Evolutionary conservation across 768 basidiomycete species (phyloP).

Genomic region (Lentinula edodes): DNA sequence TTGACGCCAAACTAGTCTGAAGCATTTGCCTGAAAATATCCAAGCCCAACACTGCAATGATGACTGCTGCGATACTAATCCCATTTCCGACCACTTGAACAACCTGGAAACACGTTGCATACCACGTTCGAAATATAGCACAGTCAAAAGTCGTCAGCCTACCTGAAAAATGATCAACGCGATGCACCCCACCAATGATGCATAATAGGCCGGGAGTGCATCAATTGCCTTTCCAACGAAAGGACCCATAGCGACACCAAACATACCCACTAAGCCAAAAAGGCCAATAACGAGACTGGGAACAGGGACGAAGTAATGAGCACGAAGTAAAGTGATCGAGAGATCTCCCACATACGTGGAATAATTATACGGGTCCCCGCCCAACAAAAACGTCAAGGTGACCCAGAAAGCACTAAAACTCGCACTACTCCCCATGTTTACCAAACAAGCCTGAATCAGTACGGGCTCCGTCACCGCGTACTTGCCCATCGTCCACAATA

Average conservation of each 20-base stretch:
- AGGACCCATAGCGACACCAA: constrained; percentile 44
- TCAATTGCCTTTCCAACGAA: constrained; percentile 48
- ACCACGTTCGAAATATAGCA: too few species aligned
- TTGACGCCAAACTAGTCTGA: constrained; percentile 38
- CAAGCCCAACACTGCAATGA: constrained; percentile 44
- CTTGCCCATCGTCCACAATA: constrained; percentile 73
- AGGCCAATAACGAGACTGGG: constrained; percentile 45
- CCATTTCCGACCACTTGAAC: constrained; percentile 40
- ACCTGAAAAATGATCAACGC: constrained; percentile 30
- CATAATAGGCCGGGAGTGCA: constrained; percentile 47
- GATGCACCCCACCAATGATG: constrained; percentile 37
- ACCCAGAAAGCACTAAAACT: constrained; percentile 63
- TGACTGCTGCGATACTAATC: constrained; percentile 42
- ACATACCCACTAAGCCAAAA: constrained; percentile 45
- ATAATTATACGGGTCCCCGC: constrained; percentile 69
- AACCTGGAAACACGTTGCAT: constrained; percentile 17
- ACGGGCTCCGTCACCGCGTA: constrained; percentile 74
- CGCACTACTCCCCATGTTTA: constrained; percentile 58
- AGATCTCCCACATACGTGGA: constrained; percentile 46
- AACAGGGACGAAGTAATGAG: neutral
- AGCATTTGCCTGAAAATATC: constrained; percentile 48
- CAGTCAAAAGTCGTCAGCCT: neutral
- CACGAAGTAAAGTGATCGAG: neutral
- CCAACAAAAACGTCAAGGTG: constrained; percentile 77
- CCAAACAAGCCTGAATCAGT: constrained; percentile 61